These are phyloP conservation scores for Astragalus glycyphyllos DNA, from an alignment of 306 rosid species.

Conservation along the genomic window DNA sequence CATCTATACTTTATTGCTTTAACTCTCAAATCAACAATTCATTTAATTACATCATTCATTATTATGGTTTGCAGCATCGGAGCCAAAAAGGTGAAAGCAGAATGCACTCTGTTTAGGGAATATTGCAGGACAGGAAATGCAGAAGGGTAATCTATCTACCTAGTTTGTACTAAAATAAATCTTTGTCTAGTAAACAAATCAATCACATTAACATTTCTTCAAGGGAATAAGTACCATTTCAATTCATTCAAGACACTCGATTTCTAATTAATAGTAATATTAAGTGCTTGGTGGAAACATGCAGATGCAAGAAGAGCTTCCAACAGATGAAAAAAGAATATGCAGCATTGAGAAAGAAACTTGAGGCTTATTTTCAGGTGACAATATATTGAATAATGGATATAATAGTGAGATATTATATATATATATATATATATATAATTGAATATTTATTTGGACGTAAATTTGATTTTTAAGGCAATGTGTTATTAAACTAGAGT, in stretches of 20 bases:
- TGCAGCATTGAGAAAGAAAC: conserved; percentile 72
- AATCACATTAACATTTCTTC: background rate
- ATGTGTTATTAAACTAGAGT: background rate
- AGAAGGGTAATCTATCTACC: conserved; percentile 69
- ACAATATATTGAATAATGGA: background rate
- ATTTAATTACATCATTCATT: too few species aligned
- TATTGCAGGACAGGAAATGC: conserved; percentile 72
- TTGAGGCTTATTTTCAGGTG: conserved; percentile 91
- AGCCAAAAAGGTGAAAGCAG: conserved; percentile 89
- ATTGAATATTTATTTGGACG: background rate
- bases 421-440: too few species aligned
- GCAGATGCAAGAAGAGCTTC: conserved; percentile 79
- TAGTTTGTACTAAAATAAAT: too few species aligned
- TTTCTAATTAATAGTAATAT: background rate
- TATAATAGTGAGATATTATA: too few species aligned
- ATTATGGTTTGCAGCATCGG: conserved; percentile 74
- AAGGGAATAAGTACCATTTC: too few species aligned
- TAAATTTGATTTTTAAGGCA: background rate
- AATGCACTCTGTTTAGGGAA: conserved; percentile 74
- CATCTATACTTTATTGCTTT: conserved; percentile 38
- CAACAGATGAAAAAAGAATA: conserved; percentile 88
- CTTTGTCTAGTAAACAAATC: too few species aligned
- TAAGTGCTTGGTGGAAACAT: conserved; percentile 7
- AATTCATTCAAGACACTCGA: background rate
- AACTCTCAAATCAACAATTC: conserved; percentile 22